Conservation (phyloP, 108 stramenopile species). For the Skeletonema menzelii region DNA sequence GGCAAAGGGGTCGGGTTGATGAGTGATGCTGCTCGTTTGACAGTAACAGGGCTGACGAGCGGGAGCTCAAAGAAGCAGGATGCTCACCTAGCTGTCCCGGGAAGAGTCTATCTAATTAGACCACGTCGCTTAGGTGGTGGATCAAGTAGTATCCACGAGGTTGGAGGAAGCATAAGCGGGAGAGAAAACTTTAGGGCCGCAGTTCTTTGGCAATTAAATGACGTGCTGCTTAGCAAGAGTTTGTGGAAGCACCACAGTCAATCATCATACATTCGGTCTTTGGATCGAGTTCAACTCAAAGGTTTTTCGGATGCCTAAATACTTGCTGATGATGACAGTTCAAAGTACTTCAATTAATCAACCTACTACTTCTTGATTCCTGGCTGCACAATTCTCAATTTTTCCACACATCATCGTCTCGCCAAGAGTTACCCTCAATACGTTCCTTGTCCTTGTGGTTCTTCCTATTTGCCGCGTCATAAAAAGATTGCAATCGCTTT, state of each 20-base stretch:
- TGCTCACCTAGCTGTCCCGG: constrained; percentile 62
- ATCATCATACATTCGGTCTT: constrained; percentile 75
- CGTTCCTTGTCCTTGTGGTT: constrained; percentile 41
- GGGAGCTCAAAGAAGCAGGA: constrained; percentile 74
- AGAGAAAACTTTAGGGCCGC: constrained; percentile 77
- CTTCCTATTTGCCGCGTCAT: constrained; percentile 50
- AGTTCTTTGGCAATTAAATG: constrained; percentile 86
- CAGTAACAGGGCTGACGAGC: constrained; percentile 63
- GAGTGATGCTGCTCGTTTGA: constrained; percentile 73
- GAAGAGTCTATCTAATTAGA: constrained; percentile 71
- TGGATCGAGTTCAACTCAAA: constrained; percentile 75
- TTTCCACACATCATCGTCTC: constrained; percentile 37
- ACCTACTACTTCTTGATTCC: background rate
- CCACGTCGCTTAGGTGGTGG: constrained; percentile 71
- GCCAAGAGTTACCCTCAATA: constrained; percentile 33
- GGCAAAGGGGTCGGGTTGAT: constrained; percentile 66
- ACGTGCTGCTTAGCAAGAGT: constrained; percentile 78
- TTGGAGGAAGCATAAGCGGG: constrained; percentile 67
- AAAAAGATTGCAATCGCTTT: constrained; percentile 46
- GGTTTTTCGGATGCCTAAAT: constrained; percentile 36
- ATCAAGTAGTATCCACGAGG: constrained; percentile 82
- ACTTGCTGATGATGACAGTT: background rate
- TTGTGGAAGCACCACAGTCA: constrained; percentile 79
- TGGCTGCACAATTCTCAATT: background rate
- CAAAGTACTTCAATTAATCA: background rate